Conservation (phyloP, 2,329 filamentous ascomycete genomes). For the Paecilomyces fulvus region DNA sequence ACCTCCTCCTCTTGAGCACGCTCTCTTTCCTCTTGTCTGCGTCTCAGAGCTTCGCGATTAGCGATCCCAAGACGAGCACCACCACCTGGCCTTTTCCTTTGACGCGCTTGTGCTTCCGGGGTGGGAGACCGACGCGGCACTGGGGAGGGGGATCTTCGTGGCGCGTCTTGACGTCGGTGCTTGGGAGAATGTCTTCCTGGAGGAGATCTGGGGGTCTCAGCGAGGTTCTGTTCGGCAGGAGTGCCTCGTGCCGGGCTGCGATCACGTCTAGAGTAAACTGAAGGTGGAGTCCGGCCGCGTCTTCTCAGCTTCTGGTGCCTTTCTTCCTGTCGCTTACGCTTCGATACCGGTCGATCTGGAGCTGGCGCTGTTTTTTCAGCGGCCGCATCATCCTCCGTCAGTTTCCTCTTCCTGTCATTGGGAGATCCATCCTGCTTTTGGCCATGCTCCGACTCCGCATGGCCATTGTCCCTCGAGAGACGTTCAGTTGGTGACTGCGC, state of each 20-base stretch:
- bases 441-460: not conserved
- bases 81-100: constrained; percentile 39
- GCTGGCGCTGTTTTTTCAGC: constrained; percentile 13
- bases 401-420: constrained; percentile 21
- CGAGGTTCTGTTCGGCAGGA: constrained; percentile 1
- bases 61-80: constrained; percentile 33
- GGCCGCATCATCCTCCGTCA: constrained; percentile 15
- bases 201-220: constrained; percentile 7
- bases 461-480: not conserved
- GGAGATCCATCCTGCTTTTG: constrained; percentile 9
- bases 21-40: constrained; percentile 36
- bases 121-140: constrained; percentile 34
- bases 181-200: constrained; percentile 10
- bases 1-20: constrained; percentile 32
- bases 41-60: constrained; percentile 31
- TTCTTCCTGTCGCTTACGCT: constrained; percentile 32
- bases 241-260: constrained; percentile 14
- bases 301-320: constrained; percentile 29
- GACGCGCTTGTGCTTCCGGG: constrained; percentile 28
- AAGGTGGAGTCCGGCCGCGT: constrained; percentile 28
- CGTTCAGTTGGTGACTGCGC: not conserved
- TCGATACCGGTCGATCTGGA: constrained; percentile 21
- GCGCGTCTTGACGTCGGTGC: constrained; percentile 14
- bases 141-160: constrained; percentile 33
- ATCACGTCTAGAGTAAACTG: constrained; percentile 33